Percentiles rank a stretch among this genome's conserved stretches.
Evolutionary conservation across 495 filamentous ascomycete species (phyloP).

Genomic region (Astrothelium macrocarpum): DNA sequence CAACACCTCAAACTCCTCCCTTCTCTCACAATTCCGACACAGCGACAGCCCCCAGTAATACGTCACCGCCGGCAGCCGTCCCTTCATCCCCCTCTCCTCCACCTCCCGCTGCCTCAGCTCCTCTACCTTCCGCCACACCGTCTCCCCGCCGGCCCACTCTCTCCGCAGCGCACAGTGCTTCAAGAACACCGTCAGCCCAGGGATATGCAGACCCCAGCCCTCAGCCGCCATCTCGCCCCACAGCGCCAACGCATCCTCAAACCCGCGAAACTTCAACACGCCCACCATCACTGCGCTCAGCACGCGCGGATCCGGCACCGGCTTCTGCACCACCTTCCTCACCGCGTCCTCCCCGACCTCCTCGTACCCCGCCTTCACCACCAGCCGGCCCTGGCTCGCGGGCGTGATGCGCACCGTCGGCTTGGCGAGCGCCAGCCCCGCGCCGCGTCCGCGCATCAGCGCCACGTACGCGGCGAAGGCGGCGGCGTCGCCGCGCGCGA

Average conservation of each 20-base stretch:
- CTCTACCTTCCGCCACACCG: not conserved
- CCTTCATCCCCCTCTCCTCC: not conserved
- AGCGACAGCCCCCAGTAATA: not conserved
- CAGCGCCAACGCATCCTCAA: slow-evolving; percentile 23
- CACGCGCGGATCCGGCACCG: slow-evolving; percentile 26
- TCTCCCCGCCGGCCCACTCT: not conserved
- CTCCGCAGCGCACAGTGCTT: slow-evolving; percentile 18
- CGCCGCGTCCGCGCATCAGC: slow-evolving; percentile 24
- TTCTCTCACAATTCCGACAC: not conserved
- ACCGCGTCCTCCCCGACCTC: slow-evolving; percentile 66
- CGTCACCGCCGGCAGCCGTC: not conserved
- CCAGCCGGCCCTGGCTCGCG: slow-evolving; percentile 54
- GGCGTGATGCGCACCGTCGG: slow-evolving; percentile 25
- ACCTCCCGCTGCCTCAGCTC: not conserved
- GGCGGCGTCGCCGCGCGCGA: slow-evolving; percentile 15
- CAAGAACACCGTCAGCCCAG: slow-evolving; percentile 23
- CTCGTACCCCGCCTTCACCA: slow-evolving; percentile 74
- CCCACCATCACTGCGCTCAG: slow-evolving; percentile 27
- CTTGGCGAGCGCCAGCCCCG: slow-evolving; percentile 24
- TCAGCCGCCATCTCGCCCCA: slow-evolving; percentile 28
- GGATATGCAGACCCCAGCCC: slow-evolving; percentile 28
- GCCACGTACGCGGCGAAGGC: slow-evolving; percentile 21
- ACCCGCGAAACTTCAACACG: slow-evolving; percentile 26
- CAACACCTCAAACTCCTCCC: not conserved
- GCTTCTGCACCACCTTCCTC: slow-evolving; percentile 33